Base-by-base conservation (phyloP, 805 yeast species). In the Kodamaea lidongshanica region DNA sequence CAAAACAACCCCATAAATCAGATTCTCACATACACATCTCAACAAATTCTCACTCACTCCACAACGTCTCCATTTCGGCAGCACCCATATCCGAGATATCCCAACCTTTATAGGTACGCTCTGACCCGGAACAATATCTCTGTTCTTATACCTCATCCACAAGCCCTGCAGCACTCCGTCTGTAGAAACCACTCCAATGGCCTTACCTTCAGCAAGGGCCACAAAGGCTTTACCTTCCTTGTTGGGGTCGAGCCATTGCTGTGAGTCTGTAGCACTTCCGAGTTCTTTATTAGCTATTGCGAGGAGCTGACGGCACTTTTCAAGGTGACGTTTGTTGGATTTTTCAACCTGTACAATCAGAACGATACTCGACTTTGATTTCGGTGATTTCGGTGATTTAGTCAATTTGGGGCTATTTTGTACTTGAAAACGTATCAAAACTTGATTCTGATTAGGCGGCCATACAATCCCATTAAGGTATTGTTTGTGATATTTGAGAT, bases 121-220 rank as follows among this genome's bases (percentile, higher is more conserved):
- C 29, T 64, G 70, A 5, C 60, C 48, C 3, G 74, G 73, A 0
- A 79, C 79, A 0, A 62, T 34, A 7, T 68, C 49, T 22, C 75
- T 77, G 3, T 72, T 65, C 3, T 66, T 68, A 31, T 62, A 49
- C 0, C 76, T 54, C 74, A 78, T 72, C 88, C 88, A 79, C 20
- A 68, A 52, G 0, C 79, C 72, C 22, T 58, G 56, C 3, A 19
- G 32, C 13, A 65, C 53, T 18, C 62, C 54, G 28, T 77, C 83
- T 1, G 76, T 64, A 2, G 77, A 67, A 6, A 77, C 61, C 2
- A 77, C 43, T 0, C 81, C 87, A 2, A 80, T 62, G 0, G 77
- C 77, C 22, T 61, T 50, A 8, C 54, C 58, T 12, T 61, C 50
- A 22, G 58, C 54, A 3, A 78, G 49, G 29, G 68, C 69, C 3